Conservation (phyloP, 179 eudicot species). For the Monotropa hypopitys region DNA sequence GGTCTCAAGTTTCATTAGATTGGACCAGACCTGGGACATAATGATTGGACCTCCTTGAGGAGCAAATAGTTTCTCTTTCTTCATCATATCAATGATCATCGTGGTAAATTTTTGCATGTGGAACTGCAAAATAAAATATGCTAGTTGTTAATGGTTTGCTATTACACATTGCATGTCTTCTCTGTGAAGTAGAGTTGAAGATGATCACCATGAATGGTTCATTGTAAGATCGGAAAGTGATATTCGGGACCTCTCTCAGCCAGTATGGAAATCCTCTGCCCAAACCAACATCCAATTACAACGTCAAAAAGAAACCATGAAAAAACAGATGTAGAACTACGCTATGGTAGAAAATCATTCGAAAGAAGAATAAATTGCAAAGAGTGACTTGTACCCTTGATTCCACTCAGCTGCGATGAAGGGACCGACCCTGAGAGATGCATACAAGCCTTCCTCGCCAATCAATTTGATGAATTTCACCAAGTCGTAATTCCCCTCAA, state of each 20-base stretch:
- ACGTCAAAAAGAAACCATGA: not conserved
- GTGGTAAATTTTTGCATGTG: constrained; percentile 49
- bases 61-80: constrained; percentile 50
- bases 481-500: constrained; percentile 53
- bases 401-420: constrained; percentile 92
- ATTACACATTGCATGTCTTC: not conserved
- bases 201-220: constrained; percentile 56
- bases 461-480: constrained; percentile 56
- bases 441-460: constrained; percentile 49
- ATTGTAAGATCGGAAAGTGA: constrained; percentile 63
- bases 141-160: not conserved
- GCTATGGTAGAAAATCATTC: not conserved
- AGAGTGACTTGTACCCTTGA: constrained; percentile 39
- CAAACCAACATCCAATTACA: not conserved
- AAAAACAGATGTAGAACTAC: not conserved
- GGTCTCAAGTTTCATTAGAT: not conserved
- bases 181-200: not conserved
- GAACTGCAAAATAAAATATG: constrained; percentile 21
- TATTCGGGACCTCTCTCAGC: constrained; percentile 56
- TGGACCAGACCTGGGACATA: constrained; percentile 47
- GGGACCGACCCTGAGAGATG: constrained; percentile 64
- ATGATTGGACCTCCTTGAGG: constrained; percentile 93
- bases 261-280: constrained; percentile 92
- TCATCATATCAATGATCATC: constrained; percentile 45
- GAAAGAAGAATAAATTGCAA: not conserved